Evolutionary conservation across 345 rosid genomes (phyloP), one percentile per base, ranked within the genome.

Genomic region (Sisymbrium altissimum): DNA sequence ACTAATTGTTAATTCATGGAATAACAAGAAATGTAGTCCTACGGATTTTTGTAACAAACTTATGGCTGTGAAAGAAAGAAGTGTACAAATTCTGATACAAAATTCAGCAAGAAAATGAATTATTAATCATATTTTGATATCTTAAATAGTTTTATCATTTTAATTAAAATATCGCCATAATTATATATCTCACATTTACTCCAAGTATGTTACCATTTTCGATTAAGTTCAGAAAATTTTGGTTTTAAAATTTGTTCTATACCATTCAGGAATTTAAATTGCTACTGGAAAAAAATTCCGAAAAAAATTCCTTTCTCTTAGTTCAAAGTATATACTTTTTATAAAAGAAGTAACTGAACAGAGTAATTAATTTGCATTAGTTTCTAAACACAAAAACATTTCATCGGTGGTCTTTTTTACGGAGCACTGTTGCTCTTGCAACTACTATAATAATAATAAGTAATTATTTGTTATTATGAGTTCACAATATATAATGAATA

Each of bases 381-480:
- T n/a, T n/a, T n/a, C n/a, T n/a, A n/a, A n/a, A n/a, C n/a, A n/a
- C n/a, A n/a, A n/a, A n/a, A n/a, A n/a, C n/a, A n/a, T n/a, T n/a
- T n/a, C n/a, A n/a, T n/a, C n/a, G 2, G 29, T 23, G 23, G n/a
- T 39, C 25, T 38, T 67, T 32, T 44, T 43, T 56, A 56, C 4
- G 27, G 32, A 15, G 19, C 29, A 52, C 70, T 72, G 55, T 53
- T 72, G 25, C 45, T 72, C 21, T 72, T 63, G 63, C 76, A 63
- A 64, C 76, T 53, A 21, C 45, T 23, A 33, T 36, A 58, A 59
- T 9, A 12, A 50, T 58, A 3, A 23, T 23, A 23, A 15, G 40
- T 18, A n/a, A n/a, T n/a, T 13, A 19, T 39, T 41, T 41, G 23
- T 55, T 54, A 54, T 33, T 25, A 64, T 43, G 57, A 73, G 49